Evolutionary conservation across 768 basidiomycete species (phyloP), one percentile per base, ranked within the genome.

Genomic region (Suillus brevipes): DNA sequence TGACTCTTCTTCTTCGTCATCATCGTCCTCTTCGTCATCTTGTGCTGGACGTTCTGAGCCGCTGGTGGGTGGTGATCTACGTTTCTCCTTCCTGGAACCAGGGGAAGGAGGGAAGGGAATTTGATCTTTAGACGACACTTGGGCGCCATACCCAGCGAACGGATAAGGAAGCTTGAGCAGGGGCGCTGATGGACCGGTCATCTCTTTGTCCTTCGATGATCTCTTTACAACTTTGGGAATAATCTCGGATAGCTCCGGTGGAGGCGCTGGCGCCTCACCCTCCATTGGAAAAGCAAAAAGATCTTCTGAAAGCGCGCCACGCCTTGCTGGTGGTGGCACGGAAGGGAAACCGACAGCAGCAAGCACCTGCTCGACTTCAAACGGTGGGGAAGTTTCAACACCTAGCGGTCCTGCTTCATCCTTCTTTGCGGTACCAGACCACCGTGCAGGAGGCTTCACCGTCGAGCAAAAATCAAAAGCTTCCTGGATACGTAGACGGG

Each of bases 401-500:
- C 77, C 77, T 20, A 72, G 67, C 4, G 76, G 43, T 55, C 69
- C 75, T 1, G 66, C 67, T 45, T 71, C 72, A 16, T 69, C 74
- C 62, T 65, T 68, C 72, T 78, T 78, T 65, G 78, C 78, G 34
- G 73, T 67, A 65, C 69, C 70, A 56, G 75, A 72, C 80, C 80
- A 82, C 1, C 79, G 71, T 28, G 75, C 64, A 13, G 70, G 64
- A 8, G 74, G 76, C 59, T 78, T 79, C 40, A 77, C 78, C 18
- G 84, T 84, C 47, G 87, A 78, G 72, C 95, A 96, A 68, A 95
- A 90, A 67, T 95, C 91, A 71, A 87, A 94, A 0, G 90, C 89
- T 62, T 92, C 91, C 68, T 89, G 86, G 34, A 96, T 81, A 52
- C 94, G 84, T 67, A 84, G 74, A 25, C 87, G 82, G 2, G 92